Percentiles rank a stretch among this genome's conserved stretches.
Evolutionary conservation across 129 eudicot species (phyloP).

Genomic region (Centrapalus pauciflorus): DNA sequence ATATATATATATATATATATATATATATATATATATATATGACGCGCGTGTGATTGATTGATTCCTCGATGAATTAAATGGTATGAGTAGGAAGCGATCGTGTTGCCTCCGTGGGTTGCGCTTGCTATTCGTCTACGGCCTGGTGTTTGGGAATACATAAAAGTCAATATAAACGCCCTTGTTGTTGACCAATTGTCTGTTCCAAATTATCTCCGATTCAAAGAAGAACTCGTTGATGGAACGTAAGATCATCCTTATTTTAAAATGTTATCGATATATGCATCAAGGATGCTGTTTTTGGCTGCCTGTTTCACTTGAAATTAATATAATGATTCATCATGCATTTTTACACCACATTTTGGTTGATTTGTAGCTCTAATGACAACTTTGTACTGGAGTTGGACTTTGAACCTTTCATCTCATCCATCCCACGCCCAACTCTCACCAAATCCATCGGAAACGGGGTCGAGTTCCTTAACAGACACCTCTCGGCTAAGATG

Average conservation of each 20-base stretch:
- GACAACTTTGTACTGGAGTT: conserved; percentile 89
- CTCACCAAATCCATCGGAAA: conserved; percentile 93
- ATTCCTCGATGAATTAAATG: neutral
- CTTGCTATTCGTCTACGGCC: conserved; percentile 88
- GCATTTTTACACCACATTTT: too few relatives aligned
- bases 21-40: too few relatives aligned
- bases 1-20: too few relatives aligned
- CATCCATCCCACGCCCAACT: conserved; percentile 79
- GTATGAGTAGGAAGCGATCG: conserved; percentile 75
- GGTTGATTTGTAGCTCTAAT: conserved; percentile 34
- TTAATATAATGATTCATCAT: too few relatives aligned
- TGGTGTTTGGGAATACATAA: conserved; percentile 90
- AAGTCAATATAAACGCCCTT: conserved; percentile 59
- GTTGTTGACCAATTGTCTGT: conserved; percentile 62
- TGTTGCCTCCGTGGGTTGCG: conserved; percentile 79
- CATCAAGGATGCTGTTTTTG: too few relatives aligned
- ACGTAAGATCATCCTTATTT: too few relatives aligned
- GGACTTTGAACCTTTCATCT: conserved; percentile 86
- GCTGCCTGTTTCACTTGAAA: neutral
- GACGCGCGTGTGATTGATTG: too few relatives aligned
- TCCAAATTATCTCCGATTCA: conserved; percentile 67
- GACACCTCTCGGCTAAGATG: conserved; percentile 97
- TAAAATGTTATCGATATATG: too few relatives aligned
- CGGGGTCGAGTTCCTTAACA: conserved; percentile 93
- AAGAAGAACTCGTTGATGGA: conserved; percentile 75